These are phyloP conservation scores for Trypanosoma mega DNA, from an alignment of 208 protist genomes.

Conservation along the genomic window DNA sequence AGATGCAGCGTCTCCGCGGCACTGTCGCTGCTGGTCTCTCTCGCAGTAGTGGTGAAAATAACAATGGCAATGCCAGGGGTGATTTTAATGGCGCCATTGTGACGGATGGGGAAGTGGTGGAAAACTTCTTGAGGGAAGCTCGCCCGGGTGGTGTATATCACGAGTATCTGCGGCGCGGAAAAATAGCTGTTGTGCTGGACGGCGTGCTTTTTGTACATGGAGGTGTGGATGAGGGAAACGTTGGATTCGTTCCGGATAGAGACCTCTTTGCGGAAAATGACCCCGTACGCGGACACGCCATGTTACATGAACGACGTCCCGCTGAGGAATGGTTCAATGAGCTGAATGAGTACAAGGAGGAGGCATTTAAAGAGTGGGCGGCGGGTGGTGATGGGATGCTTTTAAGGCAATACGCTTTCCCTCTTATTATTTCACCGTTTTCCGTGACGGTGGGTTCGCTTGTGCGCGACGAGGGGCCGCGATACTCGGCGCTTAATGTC, in stretches of 20 bases:
- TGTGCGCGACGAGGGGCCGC: slow-evolving; percentile 45
- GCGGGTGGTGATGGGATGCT: slow-evolving; percentile 33
- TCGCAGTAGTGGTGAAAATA: too few relatives aligned
- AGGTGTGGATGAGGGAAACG: slow-evolving; percentile 55
- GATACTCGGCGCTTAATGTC: slow-evolving; percentile 46
- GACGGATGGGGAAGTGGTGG: slow-evolving; percentile 51
- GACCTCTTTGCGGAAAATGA: slow-evolving; percentile 5
- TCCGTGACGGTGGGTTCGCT: slow-evolving; percentile 62
- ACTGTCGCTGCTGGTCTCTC: background rate
- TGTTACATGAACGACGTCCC: slow-evolving; percentile 1
- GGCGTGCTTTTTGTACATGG: slow-evolving; percentile 88
- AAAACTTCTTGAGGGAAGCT: slow-evolving; percentile 63
- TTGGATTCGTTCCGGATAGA: slow-evolving; percentile 63
- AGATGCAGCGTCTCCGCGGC: slow-evolving; percentile 41
- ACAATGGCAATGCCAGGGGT: too few relatives aligned
- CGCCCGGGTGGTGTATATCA: slow-evolving; percentile 69
- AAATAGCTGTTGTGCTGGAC: slow-evolving; percentile 51
- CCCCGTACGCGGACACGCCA: background rate
- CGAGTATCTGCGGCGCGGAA: slow-evolving; percentile 63
- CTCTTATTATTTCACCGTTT: slow-evolving; percentile 45
- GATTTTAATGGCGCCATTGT: slow-evolving; percentile 6
- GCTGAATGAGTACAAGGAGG: slow-evolving; percentile 58
- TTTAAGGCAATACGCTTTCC: slow-evolving; percentile 63
- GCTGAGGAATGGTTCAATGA: slow-evolving; percentile 55
- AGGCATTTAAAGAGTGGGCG: slow-evolving; percentile 48